Percentiles rank a stretch among this genome's conserved stretches.
Evolutionary conservation across 352 stramenopile genomes (phyloP).

Genomic region (Phytopythium kandeliae): DNA sequence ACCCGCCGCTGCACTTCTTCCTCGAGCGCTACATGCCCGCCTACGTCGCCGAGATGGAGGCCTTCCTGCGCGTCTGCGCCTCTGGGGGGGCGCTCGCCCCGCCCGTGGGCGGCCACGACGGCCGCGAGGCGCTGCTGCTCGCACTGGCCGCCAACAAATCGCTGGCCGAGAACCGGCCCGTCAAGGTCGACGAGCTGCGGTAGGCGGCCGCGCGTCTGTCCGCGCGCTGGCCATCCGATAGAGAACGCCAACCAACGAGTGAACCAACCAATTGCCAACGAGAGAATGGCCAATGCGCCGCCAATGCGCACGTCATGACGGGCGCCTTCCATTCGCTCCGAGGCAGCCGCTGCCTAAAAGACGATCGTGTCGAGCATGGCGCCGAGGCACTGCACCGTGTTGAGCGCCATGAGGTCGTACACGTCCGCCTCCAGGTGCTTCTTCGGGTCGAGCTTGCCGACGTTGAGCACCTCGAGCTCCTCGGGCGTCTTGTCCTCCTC

Average conservation of each 20-base stretch:
- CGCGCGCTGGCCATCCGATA: too few relatives aligned
- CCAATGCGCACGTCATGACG: too few relatives aligned
- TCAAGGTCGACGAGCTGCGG: conserved; percentile 35
- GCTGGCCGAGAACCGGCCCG: conserved; percentile 34
- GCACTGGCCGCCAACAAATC: conserved; percentile 43
- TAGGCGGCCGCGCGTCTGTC: background rate
- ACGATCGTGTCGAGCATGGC: conserved; percentile 99
- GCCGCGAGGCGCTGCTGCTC: conserved; percentile 39
- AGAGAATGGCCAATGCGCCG: too few relatives aligned
- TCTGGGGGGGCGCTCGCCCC: conserved; percentile 7
- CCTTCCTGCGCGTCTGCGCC: conserved; percentile 33
- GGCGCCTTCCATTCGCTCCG: background rate
- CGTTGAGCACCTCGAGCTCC: conserved; percentile 96
- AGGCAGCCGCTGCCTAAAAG: conserved; percentile 75
- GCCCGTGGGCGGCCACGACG: conserved; percentile 34
- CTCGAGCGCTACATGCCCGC: conserved; percentile 88
- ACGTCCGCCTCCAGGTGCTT: conserved; percentile 93
- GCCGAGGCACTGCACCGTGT: conserved; percentile 98
- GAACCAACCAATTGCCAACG: too few relatives aligned
- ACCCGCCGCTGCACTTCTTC: conserved; percentile 92
- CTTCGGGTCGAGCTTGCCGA: conserved; percentile 97
- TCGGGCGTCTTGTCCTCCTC: conserved; percentile 97
- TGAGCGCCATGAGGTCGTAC: conserved; percentile 96
- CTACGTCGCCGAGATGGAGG: conserved; percentile 32
- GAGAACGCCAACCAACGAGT: too few relatives aligned